Evolutionary conservation across 2,329 filamentous ascomycete genomes (phyloP), one percentile per base, ranked within the genome.

Genomic region (Drechslerella stenobrocha): DNA sequence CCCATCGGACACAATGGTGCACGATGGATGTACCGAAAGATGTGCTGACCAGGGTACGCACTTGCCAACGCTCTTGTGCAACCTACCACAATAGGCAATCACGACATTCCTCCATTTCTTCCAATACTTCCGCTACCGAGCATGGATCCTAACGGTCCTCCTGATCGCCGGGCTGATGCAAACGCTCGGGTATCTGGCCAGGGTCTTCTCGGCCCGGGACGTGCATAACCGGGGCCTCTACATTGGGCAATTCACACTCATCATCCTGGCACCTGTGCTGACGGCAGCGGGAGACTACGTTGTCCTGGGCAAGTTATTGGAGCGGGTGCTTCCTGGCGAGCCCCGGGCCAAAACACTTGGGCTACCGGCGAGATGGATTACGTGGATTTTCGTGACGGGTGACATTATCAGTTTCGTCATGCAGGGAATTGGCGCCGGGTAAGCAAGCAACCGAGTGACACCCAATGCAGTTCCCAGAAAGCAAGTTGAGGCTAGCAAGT

Each of bases 201-300:
- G 71, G 15, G 30, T 72, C 6, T 65, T 72, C n/a, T 71, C 70
- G 1, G 57, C 63, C n/a, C 48, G 56, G 18, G 55, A 72, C 40
- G 66, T 71, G 7, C 44, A 37, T n/a, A 69, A 61, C 35, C 51
- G 70, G 18, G 64, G 64, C 18, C 34, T 75, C 11, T 76, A 73
- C 45, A 72, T 74, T 8, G 57, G 63, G 1, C 73, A 75, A 30
- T 75, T 72, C 40, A 32, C 70, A 1, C 48, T 75, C 15, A 72
- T 75, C 28, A 70, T 76, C n/a, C 58, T 76, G 9, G 72, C 74
- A 1, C 75, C 74, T 0, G 73, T 76, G 6, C 58, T 76, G 22
- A 76, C 75, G 57, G 75, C 75, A 1, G 74, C 74, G 2, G 74
- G 66, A 26, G 73, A 72, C 32, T 76, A 75, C 48, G 67, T 76